phyloP scores from a whole-genome alignment of 1,284 basidiomycete species.

The Kwoniella shivajii region DNA sequence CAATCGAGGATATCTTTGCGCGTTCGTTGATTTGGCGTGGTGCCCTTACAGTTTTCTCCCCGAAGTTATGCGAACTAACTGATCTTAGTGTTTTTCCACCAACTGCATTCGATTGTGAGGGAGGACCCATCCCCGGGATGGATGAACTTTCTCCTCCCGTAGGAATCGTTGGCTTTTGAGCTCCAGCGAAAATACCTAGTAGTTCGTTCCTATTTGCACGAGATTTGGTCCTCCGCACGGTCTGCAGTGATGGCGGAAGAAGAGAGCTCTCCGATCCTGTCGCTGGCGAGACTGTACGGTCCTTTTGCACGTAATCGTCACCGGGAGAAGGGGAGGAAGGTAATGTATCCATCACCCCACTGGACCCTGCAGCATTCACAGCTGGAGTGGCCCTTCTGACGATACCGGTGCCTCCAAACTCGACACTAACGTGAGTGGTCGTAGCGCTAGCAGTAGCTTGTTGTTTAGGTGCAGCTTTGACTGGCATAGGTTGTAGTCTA shows the following conservation, averaged over 20 bases:
- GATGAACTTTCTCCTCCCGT: constrained; percentile 56
- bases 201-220: constrained; percentile 46
- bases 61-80: constrained; percentile 41
- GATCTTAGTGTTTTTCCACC: constrained; percentile 25
- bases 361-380: not conserved
- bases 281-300: not conserved
- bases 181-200: constrained; percentile 80
- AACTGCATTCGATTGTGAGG: constrained; percentile 6
- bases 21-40: constrained; percentile 15
- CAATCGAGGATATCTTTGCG: constrained; percentile 62
- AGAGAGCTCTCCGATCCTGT: constrained; percentile 8
- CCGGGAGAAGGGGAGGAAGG: constrained; percentile 5
- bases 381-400: constrained; percentile 70
- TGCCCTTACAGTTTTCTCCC: constrained; percentile 21
- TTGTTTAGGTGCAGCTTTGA: constrained; percentile 67
- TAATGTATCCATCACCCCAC: constrained; percentile 3
- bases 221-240: constrained; percentile 32
- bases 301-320: not conserved
- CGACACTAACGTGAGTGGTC: constrained; percentile 86
- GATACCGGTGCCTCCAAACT: constrained; percentile 74
- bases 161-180: constrained; percentile 50
- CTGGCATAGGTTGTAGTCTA: constrained; percentile 27
- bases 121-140: constrained; percentile 1
- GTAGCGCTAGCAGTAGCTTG: constrained; percentile 79
- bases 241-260: constrained; percentile 21